Evolutionary conservation across 192 early-diverging fungal genomes (phyloP), one percentile per base, ranked within the genome.

Genomic region (Rhizophagus prolifer): DNA sequence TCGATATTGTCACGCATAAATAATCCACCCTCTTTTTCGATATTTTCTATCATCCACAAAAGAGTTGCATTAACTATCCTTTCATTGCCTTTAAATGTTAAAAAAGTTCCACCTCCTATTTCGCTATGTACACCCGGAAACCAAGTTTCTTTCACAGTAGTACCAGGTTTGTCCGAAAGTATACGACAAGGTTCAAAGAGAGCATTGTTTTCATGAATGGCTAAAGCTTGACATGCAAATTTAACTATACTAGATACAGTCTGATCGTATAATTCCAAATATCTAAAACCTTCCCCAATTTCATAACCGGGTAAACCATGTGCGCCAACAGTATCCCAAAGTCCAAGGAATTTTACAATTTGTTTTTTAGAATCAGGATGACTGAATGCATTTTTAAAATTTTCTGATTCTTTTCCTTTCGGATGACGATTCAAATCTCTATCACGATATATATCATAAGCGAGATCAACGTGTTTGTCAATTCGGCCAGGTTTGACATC

Each of bases 301-400:
- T 41, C 28, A 26, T 74, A 13, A 23, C 41, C 28, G 58, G 78
- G 78, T 5, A 79, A 44, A 67, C 78, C 78, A 23, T 68, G 13
- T 44, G 23, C 31, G 0, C 72, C 78, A n/a, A n/a, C n/a, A n/a
- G n/a, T n/a, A n/a, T n/a, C n/a, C n/a, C n/a, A n/a, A n/a, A n/a
- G n/a, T n/a, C 78, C 72, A 54, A 79, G 72, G 66, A 79, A 79
- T 66, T 79, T 79, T 41, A 79, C 14, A 36, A 66, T 63, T 21
- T 71, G 73, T 38, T 6, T 19, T 64, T 59, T 71, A 36, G 34
- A 36, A 36, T 36, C 34, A 36, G 34, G 34, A 28, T 79, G 54
- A 44, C 78, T 79, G 74, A 12, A 36, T 59, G 38, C 25, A 19
- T 2, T 5, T 79, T 54, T 2, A 71, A 79, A 79, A 46, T 3